Conservation (phyloP, 371 early-diverging fungal species). For the Circinella minor region DNA sequence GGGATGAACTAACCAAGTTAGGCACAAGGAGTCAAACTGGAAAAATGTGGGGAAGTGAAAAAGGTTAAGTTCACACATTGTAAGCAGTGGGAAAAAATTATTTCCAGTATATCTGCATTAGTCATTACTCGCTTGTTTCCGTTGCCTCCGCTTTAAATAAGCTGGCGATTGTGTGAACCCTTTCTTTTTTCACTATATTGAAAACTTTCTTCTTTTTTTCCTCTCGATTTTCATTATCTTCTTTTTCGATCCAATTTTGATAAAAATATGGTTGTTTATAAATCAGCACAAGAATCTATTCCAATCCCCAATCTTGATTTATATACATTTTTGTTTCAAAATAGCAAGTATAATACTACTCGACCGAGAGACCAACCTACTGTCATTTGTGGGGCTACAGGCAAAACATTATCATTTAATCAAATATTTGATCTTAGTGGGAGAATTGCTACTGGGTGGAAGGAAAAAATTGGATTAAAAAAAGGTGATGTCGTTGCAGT, state of each 20-base stretch:
- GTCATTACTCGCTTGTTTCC: background rate
- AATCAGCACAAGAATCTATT: conserved; percentile 32
- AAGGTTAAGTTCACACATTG: background rate
- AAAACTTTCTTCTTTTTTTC: background rate
- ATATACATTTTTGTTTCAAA: conserved; percentile 63
- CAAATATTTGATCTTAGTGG: conserved; percentile 56
- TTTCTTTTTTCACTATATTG: background rate
- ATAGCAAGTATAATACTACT: conserved; percentile 38
- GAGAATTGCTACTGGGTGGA: conserved; percentile 69
- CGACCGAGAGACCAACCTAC: conserved; percentile 42
- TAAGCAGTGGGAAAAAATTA: conserved; percentile 1
- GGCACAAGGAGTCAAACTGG: no score
- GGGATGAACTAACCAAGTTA: no score
- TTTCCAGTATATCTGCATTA: background rate
- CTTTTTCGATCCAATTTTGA: background rate
- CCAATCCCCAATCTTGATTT: conserved; percentile 69
- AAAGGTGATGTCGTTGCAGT: conserved; percentile 76
- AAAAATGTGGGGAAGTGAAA: no score
- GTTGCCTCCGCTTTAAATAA: conserved; percentile 2
- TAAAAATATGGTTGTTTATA: conserved; percentile 38
- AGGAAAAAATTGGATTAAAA: conserved; percentile 58
- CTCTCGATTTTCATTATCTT: background rate
- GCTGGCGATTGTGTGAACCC: no score
- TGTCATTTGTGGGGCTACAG: conserved; percentile 65
- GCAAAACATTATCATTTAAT: conserved; percentile 60